Percentiles rank a stretch among this genome's conserved stretches.
These are phyloP conservation scores for Ascodesmis nigricans DNA, from an alignment of 495 filamentous ascomycete species.

Conservation along the genomic window DNA sequence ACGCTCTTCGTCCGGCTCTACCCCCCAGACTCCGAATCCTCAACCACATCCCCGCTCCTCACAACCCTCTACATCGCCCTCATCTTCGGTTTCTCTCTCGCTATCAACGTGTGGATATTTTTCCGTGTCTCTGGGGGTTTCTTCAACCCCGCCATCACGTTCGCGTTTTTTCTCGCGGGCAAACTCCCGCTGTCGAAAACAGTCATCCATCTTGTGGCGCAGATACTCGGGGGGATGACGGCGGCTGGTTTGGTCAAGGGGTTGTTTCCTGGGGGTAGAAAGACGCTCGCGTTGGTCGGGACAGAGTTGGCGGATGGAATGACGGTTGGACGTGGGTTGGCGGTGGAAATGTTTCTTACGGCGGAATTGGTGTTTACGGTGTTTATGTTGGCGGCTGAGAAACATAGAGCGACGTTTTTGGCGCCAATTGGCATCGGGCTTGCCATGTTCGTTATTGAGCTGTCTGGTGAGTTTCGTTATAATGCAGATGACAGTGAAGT, in stretches of 20 bases:
- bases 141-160: conserved; percentile 42
- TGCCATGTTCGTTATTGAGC: conserved; percentile 30
- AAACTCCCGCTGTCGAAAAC: conserved; percentile 32
- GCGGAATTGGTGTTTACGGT: conserved; percentile 34
- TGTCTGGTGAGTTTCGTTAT: conserved; percentile 34
- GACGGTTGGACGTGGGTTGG: conserved; percentile 27
- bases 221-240: conserved; percentile 36
- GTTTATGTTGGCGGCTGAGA: conserved; percentile 26
- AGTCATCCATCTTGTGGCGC: conserved; percentile 29
- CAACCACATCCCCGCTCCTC: conserved; percentile 12
- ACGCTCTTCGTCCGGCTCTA: conserved; percentile 20
- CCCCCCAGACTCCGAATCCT: conserved; percentile 18
- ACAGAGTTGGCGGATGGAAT: background rate
- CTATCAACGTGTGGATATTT: conserved; percentile 43
- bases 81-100: conserved; percentile 38
- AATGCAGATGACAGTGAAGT: too few species aligned
- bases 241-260: conserved; percentile 32
- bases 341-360: conserved; percentile 35
- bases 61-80: conserved; percentile 29
- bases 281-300: conserved; percentile 20
- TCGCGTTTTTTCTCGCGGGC: conserved; percentile 35
- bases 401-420: conserved; percentile 36
- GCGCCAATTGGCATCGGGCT: conserved; percentile 34
- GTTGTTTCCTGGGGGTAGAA: conserved; percentile 8
- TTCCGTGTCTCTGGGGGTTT: conserved; percentile 41